Evolutionary conservation across 371 early-diverging fungal genomes (phyloP), one percentile per base, ranked within the genome.

Genomic region (Chytridium lagenaria): DNA sequence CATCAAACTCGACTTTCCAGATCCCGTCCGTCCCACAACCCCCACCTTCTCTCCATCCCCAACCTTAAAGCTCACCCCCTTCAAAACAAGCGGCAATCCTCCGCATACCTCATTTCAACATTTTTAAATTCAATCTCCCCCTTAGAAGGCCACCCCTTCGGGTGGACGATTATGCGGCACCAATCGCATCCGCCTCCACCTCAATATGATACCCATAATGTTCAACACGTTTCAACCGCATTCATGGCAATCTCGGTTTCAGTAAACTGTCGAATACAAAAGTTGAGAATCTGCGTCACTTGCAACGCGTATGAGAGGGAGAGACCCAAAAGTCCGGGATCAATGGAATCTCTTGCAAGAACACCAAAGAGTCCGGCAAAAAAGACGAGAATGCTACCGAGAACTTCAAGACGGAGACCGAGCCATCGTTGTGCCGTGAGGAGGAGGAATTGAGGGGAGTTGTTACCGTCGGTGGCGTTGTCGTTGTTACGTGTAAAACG

Each of bases 1-100:
- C 69, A 93, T 94, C 73, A 97, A 81, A n/a, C 92, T 91, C 30
- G 91, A 90, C 80, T 98, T 98, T 44, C 99, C 99, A 19, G 93
- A 91, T 28, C 98, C 98, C 0, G 98, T 96, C 33, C 97, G 86
- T 78, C 57, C 93, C 79, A 82, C 81, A 39, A 88, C 80, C 2
- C 86, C 90, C 39, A 89, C 71, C 71, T 88, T 89, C 67, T 88
- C 81, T 0, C 67, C 39, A 31, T 81, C 78, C 1, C 74, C 30
- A 36, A 88, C 78, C 5, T 38, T 15, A 50, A 88, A 66, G 12
- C 72, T 61, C 22, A 84, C 39, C 19, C 66, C 55, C 49, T 72
- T 52, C 57, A 86, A 70, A 2, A 86, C 94, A 73, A 86, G 80
- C 59, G 88, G 90, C 77, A 89, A 87, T 59, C 95, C 74, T 84